These are phyloP conservation scores for Stentor coeruleus DNA, from an alignment of 73 alveolate genomes.

Conservation along the genomic window DNA sequence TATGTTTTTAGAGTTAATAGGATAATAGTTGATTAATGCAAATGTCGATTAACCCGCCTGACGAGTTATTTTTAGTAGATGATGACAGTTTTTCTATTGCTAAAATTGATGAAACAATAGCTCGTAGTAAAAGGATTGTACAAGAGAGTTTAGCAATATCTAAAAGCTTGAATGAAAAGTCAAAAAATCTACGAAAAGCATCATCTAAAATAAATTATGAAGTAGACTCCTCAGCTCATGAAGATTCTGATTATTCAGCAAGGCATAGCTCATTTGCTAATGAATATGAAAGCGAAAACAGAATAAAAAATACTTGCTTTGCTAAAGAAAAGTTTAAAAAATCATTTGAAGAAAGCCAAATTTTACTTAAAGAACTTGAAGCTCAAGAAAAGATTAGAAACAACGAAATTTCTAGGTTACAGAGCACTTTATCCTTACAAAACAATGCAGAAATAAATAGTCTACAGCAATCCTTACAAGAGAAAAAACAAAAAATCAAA, in stretches of 20 bases:
- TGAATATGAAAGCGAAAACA: no score
- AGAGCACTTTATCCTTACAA: background rate
- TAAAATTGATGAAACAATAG: background rate
- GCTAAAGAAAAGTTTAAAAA: no score
- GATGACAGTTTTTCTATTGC: conserved; percentile 5
- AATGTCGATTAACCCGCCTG: no score
- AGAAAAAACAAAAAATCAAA: background rate
- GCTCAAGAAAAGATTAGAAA: background rate
- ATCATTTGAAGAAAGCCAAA: background rate
- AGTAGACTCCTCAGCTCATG: background rate
- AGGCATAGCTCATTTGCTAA: background rate
- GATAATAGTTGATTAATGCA: no score
- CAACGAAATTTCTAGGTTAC: background rate
- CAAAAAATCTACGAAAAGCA: background rate
- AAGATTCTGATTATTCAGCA: background rate
- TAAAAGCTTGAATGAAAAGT: background rate
- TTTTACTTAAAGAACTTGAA: background rate
- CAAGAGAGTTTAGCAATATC: conserved; percentile 15
- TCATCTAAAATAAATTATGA: no score
- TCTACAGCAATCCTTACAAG: no score
- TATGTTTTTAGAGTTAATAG: no score
- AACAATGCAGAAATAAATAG: background rate
- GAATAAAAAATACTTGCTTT: no score
- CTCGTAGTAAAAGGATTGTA: background rate
- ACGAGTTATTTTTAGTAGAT: no score